Base-by-base conservation (phyloP, 139 green algal genomes). In the Ettlia oleoabundans region DNA sequence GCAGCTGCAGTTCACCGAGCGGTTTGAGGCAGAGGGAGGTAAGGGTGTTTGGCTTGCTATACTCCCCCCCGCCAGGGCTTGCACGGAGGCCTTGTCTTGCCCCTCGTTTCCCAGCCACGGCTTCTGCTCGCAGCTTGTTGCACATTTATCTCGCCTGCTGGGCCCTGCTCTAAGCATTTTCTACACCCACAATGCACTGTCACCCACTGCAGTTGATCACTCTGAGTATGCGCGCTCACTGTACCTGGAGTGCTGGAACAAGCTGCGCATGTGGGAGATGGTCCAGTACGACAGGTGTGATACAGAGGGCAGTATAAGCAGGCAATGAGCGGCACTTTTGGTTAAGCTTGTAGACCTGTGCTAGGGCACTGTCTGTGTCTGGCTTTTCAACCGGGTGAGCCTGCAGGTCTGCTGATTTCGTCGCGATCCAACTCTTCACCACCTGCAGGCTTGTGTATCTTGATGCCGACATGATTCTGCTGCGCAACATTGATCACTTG, bases 191-290 rank as follows among this genome's bases (percentile, higher is more conserved):
- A n/a, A n/a, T n/a, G n/a, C n/a, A n/a, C n/a, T n/a, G n/a, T n/a
- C n/a, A n/a, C n/a, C n/a, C n/a, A n/a, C 47, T 19, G 71, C 51
- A 66, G 52, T 85, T 1, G 81, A 85, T 10, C 65, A 85, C 65
- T 42, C 41, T 10, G 47, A 80, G 51, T 85, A 85, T 66, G 67
- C 61, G 47, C 81, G 81, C 65, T 63, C 64, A 2, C 75, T 85
- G 26, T 85, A 81, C 38, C 37, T 58, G 6, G 78, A 77, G 63
- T 72, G 65, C 35, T 15, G 19, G 47, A 58, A 58, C 47, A 58
- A 84, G 81, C 81, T 85, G 65, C 74, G 81, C 47, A 85, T 85
- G 81, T 85, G 81, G 81, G 69, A 85, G 52, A 71, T 68, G 81
- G 32, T 28, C 0, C 24, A 85, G 28, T 85, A 66, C 5, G 81